These are phyloP conservation scores for Saccharomycopsis sp. DNA, from an alignment of 805 yeast genomes.

Conservation along the genomic window DNA sequence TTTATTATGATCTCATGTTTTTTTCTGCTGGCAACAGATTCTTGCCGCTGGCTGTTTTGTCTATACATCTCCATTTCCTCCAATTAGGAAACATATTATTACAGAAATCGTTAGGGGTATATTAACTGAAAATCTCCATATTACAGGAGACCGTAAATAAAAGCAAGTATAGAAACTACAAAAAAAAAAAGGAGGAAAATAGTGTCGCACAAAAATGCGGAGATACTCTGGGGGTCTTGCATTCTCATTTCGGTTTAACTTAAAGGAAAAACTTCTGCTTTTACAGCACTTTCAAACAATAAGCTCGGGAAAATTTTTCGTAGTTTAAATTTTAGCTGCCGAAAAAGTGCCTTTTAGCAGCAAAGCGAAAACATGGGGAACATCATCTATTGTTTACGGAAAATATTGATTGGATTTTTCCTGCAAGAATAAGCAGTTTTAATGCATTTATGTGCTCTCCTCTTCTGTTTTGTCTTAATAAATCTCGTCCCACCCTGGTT, in stretches of 20 bases:
- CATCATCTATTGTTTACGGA: background rate
- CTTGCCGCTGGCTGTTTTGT: background rate
- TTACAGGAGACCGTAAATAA: background rate
- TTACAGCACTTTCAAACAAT: background rate
- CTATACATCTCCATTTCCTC: background rate
- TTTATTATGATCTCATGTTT: background rate
- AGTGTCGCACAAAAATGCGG: background rate
- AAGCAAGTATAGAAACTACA: background rate
- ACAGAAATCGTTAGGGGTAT: too few species aligned
- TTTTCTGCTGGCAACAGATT: background rate
- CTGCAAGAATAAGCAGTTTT: background rate
- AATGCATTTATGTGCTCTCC: constrained; percentile 3
- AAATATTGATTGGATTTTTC: too few species aligned
- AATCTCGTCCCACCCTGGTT: constrained; percentile 3
- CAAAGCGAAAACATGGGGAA: background rate
- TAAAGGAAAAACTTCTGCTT: background rate
- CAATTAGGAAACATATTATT: too few species aligned
- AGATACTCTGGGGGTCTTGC: background rate
- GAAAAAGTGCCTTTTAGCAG: background rate
- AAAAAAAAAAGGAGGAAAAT: background rate
- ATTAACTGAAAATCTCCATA: too few species aligned
- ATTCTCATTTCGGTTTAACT: background rate
- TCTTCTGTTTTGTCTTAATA: background rate
- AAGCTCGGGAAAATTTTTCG: background rate
- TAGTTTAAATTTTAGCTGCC: background rate